Conservation (phyloP, 2,329 filamentous ascomycete species). For the Cladophialophora carrionii region DNA sequence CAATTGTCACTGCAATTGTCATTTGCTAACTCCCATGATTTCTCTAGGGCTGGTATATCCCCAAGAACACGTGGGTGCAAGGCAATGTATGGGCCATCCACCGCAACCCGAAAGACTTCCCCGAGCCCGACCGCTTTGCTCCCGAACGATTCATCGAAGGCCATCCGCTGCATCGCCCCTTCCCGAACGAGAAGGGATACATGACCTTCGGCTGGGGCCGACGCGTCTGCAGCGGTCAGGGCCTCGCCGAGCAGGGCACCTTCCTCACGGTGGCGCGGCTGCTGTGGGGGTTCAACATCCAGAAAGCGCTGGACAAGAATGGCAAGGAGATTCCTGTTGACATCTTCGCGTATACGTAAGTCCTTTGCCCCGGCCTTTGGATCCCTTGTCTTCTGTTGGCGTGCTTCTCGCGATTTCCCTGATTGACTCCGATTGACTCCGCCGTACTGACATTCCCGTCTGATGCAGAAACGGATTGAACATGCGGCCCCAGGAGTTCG, state of each 20-base stretch:
- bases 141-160: slow-evolving; percentile 46
- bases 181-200: slow-evolving; percentile 50
- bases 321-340: slow-evolving; percentile 58
- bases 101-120: slow-evolving; percentile 48
- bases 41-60: slow-evolving; percentile 51
- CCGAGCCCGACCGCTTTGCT: slow-evolving; percentile 52
- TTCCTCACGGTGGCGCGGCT: slow-evolving; percentile 61
- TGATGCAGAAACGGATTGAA: slow-evolving; percentile 56
- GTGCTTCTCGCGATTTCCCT: too few relatives aligned
- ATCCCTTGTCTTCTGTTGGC: too few relatives aligned
- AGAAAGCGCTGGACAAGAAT: slow-evolving; percentile 33
- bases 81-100: slow-evolving; percentile 51
- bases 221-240: slow-evolving; percentile 41
- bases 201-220: slow-evolving; percentile 62
- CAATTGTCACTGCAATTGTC: neutral
- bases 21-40: slow-evolving; percentile 30
- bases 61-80: slow-evolving; percentile 52
- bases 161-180: slow-evolving; percentile 39
- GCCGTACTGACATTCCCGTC: slow-evolving; percentile 4
- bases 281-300: slow-evolving; percentile 38
- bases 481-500: slow-evolving; percentile 61
- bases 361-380: too few relatives aligned
- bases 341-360: slow-evolving; percentile 57
- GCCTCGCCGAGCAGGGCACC: slow-evolving; percentile 44
- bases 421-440: too few relatives aligned